Base-by-base conservation (phyloP, 1,139 yeast species). In the Chernovozyma aurita region DNA sequence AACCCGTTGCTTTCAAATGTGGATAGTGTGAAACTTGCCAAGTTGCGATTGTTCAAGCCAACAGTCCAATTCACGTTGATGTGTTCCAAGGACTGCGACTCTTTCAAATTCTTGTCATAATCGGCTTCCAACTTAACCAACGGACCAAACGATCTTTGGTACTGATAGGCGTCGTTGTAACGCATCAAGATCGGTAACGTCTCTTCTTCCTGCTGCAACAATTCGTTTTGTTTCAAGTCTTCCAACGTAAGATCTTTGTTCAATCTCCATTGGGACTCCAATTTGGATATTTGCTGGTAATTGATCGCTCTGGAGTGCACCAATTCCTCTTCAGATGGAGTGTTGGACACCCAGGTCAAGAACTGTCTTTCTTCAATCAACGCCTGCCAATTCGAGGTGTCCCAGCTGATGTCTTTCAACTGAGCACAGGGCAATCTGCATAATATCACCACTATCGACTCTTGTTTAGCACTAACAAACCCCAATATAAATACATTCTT, bases 351-450 rank as follows among this genome's bases (percentile, higher is more conserved):
- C 97, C 97, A 90, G 1, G 86, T 66, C 40, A 88, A 65, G 46
- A 90, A 76, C 43, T 78, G 80, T 28, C 95, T 70, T 45, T 86
- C 84, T 44, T 84, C 94, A 40, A 90, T 85, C 40, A 90, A 63
- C 0, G 96, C 76, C 50, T 83, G 88, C 97, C 97, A 90, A 44
- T 84, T 85, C 28, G 73, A 74, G 1, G 94, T 81, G 52, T 87
- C 95, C 97, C 97, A 90, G 48, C 81, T 79, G 9, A 70, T 58
- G 51, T 85, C 85, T 45, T 79, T 79, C 3, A 77, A 64, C 50
- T 80, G 87, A 1, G 96, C 87, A 59, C 97, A 90, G 0, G 97
- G 97, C 40, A 86, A 70, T 39, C 97, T 77, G 61, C 97, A 90
- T 34, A 90, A 63, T 30, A 88, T 73, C 8, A 90, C 95, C 45